Percentiles rank a stretch among this genome's conserved stretches.
These are phyloP conservation scores for Metarhizium guizhouense DNA, from an alignment of 2,329 filamentous ascomycete species.

Conservation along the genomic window DNA sequence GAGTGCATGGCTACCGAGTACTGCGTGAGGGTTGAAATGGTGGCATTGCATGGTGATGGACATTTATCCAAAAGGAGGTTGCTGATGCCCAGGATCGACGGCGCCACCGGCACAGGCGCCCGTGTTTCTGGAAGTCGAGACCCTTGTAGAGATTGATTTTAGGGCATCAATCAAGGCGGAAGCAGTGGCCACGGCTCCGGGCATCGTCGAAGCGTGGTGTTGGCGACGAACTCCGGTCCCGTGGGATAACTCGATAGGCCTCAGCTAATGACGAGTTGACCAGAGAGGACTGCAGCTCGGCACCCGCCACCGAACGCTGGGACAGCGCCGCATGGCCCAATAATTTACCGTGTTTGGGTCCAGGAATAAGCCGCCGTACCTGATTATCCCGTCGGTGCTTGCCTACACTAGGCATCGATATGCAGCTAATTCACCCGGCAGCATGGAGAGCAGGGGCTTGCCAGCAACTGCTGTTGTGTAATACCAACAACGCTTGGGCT, in stretches of 20 bases:
- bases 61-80: background rate
- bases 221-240: background rate
- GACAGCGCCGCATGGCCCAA: background rate
- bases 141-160: background rate
- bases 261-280: background rate
- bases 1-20: background rate
- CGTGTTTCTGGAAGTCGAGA: background rate
- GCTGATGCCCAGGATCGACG: background rate
- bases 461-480: background rate
- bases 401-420: background rate
- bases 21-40: background rate
- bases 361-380: background rate
- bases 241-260: background rate
- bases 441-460: background rate
- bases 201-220: background rate
- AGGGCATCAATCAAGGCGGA: background rate
- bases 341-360: background rate
- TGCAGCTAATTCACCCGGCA: background rate
- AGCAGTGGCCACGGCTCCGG: background rate
- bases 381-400: background rate
- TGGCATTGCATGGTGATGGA: background rate
- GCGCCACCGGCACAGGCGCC: background rate
- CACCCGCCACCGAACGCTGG: background rate
- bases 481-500: background rate
- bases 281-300: background rate